phyloP scores from a whole-genome alignment of 108 stramenopile genomes.

The Parmales sp. region DNA sequence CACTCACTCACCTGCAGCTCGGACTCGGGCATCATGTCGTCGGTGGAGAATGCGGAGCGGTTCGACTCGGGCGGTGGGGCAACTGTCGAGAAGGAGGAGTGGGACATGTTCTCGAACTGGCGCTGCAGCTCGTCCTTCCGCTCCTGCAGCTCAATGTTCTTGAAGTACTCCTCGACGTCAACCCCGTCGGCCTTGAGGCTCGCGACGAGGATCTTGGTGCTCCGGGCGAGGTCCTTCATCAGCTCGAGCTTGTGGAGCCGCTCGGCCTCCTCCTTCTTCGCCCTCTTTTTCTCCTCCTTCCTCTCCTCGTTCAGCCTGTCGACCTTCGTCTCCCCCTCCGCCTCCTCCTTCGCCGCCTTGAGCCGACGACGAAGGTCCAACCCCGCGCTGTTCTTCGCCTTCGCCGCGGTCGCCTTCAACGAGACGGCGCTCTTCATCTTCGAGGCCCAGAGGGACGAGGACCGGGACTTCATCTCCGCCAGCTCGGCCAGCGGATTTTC shows the following conservation, averaged over 20 bases:
- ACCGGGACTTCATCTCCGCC: background rate
- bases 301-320: background rate
- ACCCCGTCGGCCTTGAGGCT: background rate
- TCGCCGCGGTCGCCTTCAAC: background rate
- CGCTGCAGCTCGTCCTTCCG: background rate
- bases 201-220: background rate
- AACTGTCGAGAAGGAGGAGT: no score
- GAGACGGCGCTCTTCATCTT: background rate
- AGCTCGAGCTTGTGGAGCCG: background rate
- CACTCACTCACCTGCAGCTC: no score
- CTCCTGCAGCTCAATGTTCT: background rate
- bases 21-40: no score
- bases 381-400: background rate
- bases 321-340: background rate
- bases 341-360: background rate
- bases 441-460: background rate
- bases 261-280: background rate
- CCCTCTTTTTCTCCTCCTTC: background rate
- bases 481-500: background rate
- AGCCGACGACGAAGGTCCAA: background rate
- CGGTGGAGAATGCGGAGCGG: no score
- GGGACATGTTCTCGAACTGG: background rate
- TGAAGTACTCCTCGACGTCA: conserved; percentile 5
- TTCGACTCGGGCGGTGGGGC: no score
- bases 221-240: background rate